Base-by-base conservation (phyloP, 441 rosid genomes). In the Mallotus repandus region DNA sequence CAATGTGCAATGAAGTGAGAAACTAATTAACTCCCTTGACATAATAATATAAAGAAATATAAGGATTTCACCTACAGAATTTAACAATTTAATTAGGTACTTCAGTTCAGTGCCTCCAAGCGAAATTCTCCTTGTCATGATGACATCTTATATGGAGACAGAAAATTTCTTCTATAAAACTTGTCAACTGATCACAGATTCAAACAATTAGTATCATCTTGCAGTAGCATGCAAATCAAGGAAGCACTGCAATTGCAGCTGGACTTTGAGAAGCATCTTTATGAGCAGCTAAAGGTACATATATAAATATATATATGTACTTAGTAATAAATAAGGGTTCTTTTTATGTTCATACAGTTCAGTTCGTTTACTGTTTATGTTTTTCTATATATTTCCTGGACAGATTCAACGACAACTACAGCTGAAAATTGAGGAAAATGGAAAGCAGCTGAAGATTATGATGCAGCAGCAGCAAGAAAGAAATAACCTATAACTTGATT, bases 361-460 rank as follows among this genome's bases (percentile, higher is more conserved):
- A 38, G 41, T 38, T 38, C 41, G 41, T 38, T 38, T 38, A 4
- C 7, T 5, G 5, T 38, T 57, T 22, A 60, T 29, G 7, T 7
- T 60, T 32, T 32, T 32, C 4, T 6, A 6, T 1, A 18, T 6
- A 22, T 59, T 11, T 29, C 14, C 0, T 6, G 16, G 6, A 41
- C 66, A 38, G 66, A 62, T 62, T 35, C 66, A 62, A 13, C n/a
- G 14, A 62, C 48, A 38, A 2, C 66, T 62, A 4, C 66, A 62
- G 49, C 49, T 8, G 49, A 45, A 62, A n/a, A 41, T 62, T 5
- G 66, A 62, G 14, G 66, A 62, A 62, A 62, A 62, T 62, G 66
- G 48, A 9, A 38, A 45, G 19, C 66, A 62, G 22, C 49, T 62
- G 49, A 62, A 18, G 66, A 38, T 62, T 48, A 62, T 62, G 66